Conservation (phyloP, 2,329 filamentous ascomycete species). For the Colletotrichum eremochloae region DNA sequence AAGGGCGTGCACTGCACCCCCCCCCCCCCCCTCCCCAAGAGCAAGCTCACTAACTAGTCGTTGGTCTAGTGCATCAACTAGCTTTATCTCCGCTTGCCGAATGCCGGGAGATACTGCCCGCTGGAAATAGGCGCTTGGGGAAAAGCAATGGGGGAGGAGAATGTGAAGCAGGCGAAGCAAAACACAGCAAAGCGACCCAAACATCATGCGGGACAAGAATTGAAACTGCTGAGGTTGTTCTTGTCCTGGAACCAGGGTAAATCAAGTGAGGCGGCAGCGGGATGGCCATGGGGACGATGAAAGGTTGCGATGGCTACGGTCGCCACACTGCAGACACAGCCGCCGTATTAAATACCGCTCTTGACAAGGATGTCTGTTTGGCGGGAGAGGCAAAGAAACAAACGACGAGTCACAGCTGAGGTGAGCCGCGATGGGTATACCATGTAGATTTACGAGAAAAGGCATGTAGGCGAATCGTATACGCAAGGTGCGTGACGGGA, state of each 20-base stretch:
- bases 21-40: background rate
- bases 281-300: constrained; percentile 2
- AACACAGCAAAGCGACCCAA: constrained; percentile 6
- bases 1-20: background rate
- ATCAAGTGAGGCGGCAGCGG: constrained; percentile 9
- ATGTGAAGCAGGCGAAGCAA: background rate
- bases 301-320: constrained; percentile 1
- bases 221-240: background rate
- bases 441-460: background rate
- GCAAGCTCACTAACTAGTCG: background rate
- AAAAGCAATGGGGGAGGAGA: constrained; percentile 18
- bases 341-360: constrained; percentile 25
- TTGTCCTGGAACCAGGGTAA: background rate
- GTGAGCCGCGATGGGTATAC: constrained; percentile 11
- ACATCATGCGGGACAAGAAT: constrained; percentile 18
- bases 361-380: constrained; percentile 26
- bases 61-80: constrained; percentile 30
- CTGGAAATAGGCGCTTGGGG: constrained; percentile 14
- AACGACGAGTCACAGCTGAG: constrained; percentile 20
- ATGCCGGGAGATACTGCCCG: constrained; percentile 23
- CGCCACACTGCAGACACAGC: constrained; percentile 33
- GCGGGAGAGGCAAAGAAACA: background rate
- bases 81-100: constrained; percentile 35
- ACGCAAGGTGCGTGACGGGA: constrained; percentile 31
- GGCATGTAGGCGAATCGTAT: constrained; percentile 19